Evolutionary conservation across 169 alveolate genomes (phyloP).

Genomic region (Eimeria praecox): DNA sequence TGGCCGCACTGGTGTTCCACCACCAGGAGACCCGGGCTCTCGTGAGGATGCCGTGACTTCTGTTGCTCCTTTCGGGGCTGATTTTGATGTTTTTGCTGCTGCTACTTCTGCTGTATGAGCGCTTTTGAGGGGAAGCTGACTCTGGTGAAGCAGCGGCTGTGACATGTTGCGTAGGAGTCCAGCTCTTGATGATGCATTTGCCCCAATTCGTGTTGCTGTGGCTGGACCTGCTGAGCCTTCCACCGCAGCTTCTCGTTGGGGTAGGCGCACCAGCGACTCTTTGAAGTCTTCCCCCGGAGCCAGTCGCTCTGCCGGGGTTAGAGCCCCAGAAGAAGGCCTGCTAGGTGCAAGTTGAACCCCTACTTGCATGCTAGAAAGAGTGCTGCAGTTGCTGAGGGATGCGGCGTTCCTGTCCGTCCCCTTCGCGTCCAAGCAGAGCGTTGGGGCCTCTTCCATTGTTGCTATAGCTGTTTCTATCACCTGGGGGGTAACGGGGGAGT

Average conservation of each 20-base stretch:
- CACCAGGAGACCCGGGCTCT: slow-evolving; percentile 26
- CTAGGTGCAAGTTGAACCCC: background rate
- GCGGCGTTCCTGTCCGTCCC: background rate
- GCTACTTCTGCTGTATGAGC: background rate
- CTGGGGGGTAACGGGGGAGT: background rate
- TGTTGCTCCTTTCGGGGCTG: background rate
- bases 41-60: background rate
- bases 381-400: slow-evolving; percentile 65
- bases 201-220: background rate
- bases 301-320: background rate
- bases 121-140: background rate
- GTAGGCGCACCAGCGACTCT: background rate
- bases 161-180: background rate
- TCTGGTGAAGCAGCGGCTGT: slow-evolving; percentile 30
- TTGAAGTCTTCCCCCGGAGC: background rate
- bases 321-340: slow-evolving; percentile 4
- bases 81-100: background rate
- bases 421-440: background rate
- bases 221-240: background rate
- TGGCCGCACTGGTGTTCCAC: slow-evolving; percentile 8
- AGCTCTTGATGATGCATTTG: slow-evolving; percentile 18
- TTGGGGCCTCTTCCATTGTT: background rate
- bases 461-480: slow-evolving; percentile 20
- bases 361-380: slow-evolving; percentile 31
- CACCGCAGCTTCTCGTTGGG: background rate